A percentile compares a stretch with the other conserved stretches of the same genome.
phyloP scores from a whole-genome alignment of 768 basidiomycete species.

The Pleurotus tuoliensis region DNA sequence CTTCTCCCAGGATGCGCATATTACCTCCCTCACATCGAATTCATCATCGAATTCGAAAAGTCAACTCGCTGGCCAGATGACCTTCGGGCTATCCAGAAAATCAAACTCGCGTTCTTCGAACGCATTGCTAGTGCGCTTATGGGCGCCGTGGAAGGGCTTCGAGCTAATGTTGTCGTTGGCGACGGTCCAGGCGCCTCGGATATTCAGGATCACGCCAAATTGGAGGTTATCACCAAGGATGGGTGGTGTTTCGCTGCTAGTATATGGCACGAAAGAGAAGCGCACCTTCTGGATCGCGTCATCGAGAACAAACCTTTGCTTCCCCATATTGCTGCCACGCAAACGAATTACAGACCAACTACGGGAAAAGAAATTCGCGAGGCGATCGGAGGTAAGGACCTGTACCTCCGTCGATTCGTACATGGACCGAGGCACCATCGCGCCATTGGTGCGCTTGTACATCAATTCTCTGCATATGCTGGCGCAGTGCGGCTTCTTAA shows the following conservation, averaged over 20 bases:
- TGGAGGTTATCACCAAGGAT: conserved; percentile 75
- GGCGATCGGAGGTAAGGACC: conserved; percentile 51
- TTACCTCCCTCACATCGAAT: conserved; percentile 65
- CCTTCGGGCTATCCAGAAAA: conserved; percentile 84
- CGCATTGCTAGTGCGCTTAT: conserved; percentile 67
- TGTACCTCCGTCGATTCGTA: conserved; percentile 70
- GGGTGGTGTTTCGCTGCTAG: conserved; percentile 86
- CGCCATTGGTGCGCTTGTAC: conserved; percentile 73
- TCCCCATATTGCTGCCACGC: conserved; percentile 30
- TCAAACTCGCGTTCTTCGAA: conserved; percentile 91
- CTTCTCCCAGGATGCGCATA: conserved; percentile 56
- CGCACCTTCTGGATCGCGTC: conserved; percentile 68
- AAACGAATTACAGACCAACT: conserved; percentile 27
- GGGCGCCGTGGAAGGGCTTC: conserved; percentile 44
- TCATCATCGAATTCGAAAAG: conserved; percentile 87
- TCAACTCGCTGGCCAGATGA: conserved; percentile 96
- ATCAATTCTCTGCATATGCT: conserved; percentile 75
- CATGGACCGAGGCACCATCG: conserved; percentile 84
- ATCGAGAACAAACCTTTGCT: conserved; percentile 43
- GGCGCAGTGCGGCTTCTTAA: conserved; percentile 86
- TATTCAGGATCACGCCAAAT: conserved; percentile 61
- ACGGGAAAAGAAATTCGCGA: conserved; percentile 48
- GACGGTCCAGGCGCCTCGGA: conserved; percentile 42
- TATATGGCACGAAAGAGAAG: conserved; percentile 88
- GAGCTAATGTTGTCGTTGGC: conserved; percentile 56